Evolutionary conservation across 2,329 filamentous ascomycete genomes (phyloP).

Genomic region (Ophiostoma tasmaniense): DNA sequence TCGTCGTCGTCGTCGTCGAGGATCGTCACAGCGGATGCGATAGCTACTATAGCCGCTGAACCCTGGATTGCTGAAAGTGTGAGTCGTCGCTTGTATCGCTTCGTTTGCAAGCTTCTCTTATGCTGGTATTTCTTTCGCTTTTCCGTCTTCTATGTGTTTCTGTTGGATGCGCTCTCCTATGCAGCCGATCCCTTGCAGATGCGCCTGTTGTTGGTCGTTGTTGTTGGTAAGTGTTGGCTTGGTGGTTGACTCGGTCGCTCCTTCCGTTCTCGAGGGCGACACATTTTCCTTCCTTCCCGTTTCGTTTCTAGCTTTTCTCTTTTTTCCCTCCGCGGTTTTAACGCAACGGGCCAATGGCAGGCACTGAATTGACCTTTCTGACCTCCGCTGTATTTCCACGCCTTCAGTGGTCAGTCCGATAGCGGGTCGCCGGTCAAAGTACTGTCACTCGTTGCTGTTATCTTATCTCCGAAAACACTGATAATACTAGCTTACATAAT

Average conservation of each 20-base stretch:
- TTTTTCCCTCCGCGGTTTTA: slow-evolving; percentile 13
- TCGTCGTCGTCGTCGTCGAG: not conserved
- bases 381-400: slow-evolving; percentile 9
- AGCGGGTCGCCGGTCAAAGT: not conserved
- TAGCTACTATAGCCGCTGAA: not conserved
- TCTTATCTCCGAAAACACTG: slow-evolving; percentile 12
- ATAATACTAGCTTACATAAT: not conserved
- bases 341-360: slow-evolving; percentile 9
- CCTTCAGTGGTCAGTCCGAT: slow-evolving; percentile 1
- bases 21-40: not conserved
- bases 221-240: not conserved
- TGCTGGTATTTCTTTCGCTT: not conserved
- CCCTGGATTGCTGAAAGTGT: not conserved
- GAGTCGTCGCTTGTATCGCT: not conserved
- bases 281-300: slow-evolving; percentile 1
- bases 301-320: slow-evolving; percentile 6
- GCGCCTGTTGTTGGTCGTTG: not conserved
- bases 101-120: not conserved
- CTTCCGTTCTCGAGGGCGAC: not conserved
- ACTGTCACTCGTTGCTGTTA: not conserved
- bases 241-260: not conserved
- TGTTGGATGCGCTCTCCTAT: not conserved
- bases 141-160: not conserved
- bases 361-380: slow-evolving; percentile 5
- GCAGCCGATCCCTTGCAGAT: not conserved